Base-by-base conservation (phyloP, 176 grass and related monocot genomes). In the Elaeis guineensis region DNA sequence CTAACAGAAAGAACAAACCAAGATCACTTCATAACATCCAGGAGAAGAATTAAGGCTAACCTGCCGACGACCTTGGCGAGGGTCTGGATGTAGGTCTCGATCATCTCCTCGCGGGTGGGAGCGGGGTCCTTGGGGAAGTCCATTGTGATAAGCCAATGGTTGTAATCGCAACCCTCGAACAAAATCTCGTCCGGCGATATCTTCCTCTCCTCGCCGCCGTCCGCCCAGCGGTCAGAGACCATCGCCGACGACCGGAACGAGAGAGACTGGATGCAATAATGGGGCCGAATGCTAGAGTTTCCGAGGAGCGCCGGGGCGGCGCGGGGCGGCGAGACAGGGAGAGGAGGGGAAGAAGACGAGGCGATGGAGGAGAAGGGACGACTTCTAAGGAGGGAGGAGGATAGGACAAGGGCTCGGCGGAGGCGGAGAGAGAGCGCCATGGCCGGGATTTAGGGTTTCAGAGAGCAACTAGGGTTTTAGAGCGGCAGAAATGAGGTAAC, bases 71-170 rank as follows among this genome's bases (percentile, higher is more conserved):
- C 92, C 78, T 83, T 88, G 53, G 92, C 83, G 18, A 86, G 85
- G 19, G 92, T 97, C 59, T 97, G 83, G 52, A 97, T 78, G 71
- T 85, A 97, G 28, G 84, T 88, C 78, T 97, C 92, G 51, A 91
- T 78, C 92, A 97, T 97, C 81, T 88, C 87, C 50, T 97, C 87
- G 16, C 77, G 83, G n/a, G 87, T 66, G 1, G 92, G 84, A 58
- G 90, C 84, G 19, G 92, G 86, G n/a, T 91, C 87, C 25, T 72
- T 62, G 3, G 87, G 81, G 77, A 97, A 97, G 19, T 97, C 87
- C 87, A 97, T 97, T 52, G 92, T 97, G 75, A 97, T 91, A 72
- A 97, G 79, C 92, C 87, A 97, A 80, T 97, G 83, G 51, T 91
- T 97, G 81, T 85, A 96, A 57, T 96, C 92, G 72, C 92, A 96